Percentiles rank a stretch among this genome's conserved stretches.
These are phyloP conservation scores for Penicillium chermesinum DNA, from an alignment of 495 filamentous ascomycete species.

Conservation along the genomic window DNA sequence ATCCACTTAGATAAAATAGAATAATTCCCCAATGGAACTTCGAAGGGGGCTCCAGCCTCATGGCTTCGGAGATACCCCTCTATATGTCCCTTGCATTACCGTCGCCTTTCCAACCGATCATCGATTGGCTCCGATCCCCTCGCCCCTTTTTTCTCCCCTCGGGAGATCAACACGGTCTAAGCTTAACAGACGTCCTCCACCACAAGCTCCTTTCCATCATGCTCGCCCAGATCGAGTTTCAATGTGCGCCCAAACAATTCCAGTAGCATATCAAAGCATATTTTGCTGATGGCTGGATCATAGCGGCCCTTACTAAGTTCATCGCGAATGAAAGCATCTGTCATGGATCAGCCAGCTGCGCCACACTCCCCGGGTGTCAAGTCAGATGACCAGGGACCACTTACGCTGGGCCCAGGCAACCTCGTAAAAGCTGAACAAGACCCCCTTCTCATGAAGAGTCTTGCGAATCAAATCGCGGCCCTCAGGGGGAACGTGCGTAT, in stretches of 20 bases:
- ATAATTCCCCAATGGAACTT: too few species aligned
- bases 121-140: not conserved
- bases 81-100: not conserved
- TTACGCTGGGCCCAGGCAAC: constrained; percentile 82
- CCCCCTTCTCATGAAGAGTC: constrained; percentile 71
- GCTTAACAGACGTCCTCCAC: constrained; percentile 56
- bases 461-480: constrained; percentile 83
- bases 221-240: constrained; percentile 68
- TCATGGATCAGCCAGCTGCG: not conserved
- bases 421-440: constrained; percentile 80
- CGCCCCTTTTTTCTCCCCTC: too few species aligned
- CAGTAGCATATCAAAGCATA: constrained; percentile 88
- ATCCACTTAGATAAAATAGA: too few species aligned
- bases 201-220: constrained; percentile 42
- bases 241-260: constrained; percentile 79
- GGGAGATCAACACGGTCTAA: constrained; percentile 2
- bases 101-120: not conserved
- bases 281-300: constrained; percentile 77
- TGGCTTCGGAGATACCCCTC: too few species aligned
- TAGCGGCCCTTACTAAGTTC: constrained; percentile 91
- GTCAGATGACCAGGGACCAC: constrained; percentile 27
- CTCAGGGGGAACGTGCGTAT: constrained; percentile 82
- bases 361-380: not conserved
- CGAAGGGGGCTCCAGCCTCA: too few species aligned
- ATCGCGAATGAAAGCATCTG: constrained; percentile 90